A percentile compares a stretch with the other conserved stretches of the same genome.
Evolutionary conservation across 169 alveolate genomes (phyloP).

Genomic region (Eimeria nieschulzi): DNA sequence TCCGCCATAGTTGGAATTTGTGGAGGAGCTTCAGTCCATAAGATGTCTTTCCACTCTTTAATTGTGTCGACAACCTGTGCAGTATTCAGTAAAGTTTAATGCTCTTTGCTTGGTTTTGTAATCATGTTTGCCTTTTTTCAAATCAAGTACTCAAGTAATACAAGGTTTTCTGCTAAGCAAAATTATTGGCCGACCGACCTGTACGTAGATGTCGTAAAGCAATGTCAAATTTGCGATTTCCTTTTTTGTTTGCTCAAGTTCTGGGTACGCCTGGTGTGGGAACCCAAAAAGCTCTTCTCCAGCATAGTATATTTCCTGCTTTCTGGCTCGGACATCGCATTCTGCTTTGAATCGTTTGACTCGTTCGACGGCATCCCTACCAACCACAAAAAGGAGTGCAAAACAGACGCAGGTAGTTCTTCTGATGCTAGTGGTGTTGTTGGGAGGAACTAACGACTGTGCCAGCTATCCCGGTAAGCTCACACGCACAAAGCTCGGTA

Average conservation of each 20-base stretch:
- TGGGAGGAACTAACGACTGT: not conserved
- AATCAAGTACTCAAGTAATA: too few species aligned
- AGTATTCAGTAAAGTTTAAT: too few species aligned
- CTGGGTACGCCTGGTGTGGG: conserved; percentile 94
- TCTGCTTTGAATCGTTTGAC: conserved; percentile 89
- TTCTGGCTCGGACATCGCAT: conserved; percentile 82
- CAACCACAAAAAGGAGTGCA: conserved; percentile 71
- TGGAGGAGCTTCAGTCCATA: conserved; percentile 92
- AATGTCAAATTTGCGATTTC: conserved; percentile 93
- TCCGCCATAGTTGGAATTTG: conserved; percentile 91
- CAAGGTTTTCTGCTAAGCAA: not conserved
- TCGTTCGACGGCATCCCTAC: conserved; percentile 89
- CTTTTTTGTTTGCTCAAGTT: conserved; percentile 92
- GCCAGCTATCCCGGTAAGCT: too few species aligned
- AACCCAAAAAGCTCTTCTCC: conserved; percentile 96
- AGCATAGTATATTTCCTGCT: conserved; percentile 90
- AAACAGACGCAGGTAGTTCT: conserved; percentile 73
- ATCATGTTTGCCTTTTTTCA: too few species aligned
- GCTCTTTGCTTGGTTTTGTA: too few species aligned
- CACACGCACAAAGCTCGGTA: not conserved
- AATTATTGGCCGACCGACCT: conserved; percentile 41
- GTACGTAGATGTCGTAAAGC: conserved; percentile 91
- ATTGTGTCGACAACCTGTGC: conserved; percentile 90
- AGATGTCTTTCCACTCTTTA: conserved; percentile 92
- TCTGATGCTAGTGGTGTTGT: too few species aligned